Evolutionary conservation across 2,329 filamentous ascomycete species (phyloP).

Genomic region (Fusarium sp.): DNA sequence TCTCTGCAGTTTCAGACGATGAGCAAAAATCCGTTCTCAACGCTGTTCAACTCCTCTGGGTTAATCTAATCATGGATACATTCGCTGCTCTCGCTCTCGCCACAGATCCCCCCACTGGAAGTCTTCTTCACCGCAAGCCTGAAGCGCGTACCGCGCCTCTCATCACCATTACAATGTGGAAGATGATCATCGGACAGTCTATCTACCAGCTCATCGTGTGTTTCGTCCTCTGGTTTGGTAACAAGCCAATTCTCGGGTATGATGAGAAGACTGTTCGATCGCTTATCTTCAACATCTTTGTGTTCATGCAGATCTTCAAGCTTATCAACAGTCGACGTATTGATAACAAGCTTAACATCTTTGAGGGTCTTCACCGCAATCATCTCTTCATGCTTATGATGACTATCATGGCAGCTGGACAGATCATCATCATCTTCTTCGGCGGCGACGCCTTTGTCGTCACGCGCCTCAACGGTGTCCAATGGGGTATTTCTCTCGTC

Average conservation of each 20-base stretch:
- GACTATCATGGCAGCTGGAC: constrained; percentile 45
- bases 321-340: constrained; percentile 73
- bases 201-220: constrained; percentile 69
- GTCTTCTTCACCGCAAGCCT: constrained; percentile 64
- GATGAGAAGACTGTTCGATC: constrained; percentile 58
- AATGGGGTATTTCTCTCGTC: constrained; percentile 85
- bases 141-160: constrained; percentile 74
- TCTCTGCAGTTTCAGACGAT: constrained; percentile 67
- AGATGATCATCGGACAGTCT: constrained; percentile 71
- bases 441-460: constrained; percentile 77
- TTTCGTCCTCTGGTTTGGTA: constrained; percentile 70
- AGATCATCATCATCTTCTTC: constrained; percentile 39
- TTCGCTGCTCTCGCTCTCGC: constrained; percentile 73
- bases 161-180: constrained; percentile 77
- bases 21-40: constrained; percentile 70
- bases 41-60: constrained; percentile 75
- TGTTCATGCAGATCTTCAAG: constrained; percentile 80
- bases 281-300: constrained; percentile 75
- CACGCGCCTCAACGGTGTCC: constrained; percentile 66
- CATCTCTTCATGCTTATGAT: constrained; percentile 42
- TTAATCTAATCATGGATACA: constrained; percentile 77
- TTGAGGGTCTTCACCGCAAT: constrained; percentile 69
- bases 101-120: constrained; percentile 69
- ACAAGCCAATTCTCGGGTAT: constrained; percentile 61
- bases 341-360: constrained; percentile 89